phyloP scores from a whole-genome alignment of 306 rosid species.

The Medicago truncatula region MtrunA17r5.0-ANR NC_053044.1:25876001-25876500 shows the following conservation, averaged over 20 bases:
- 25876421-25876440: not conserved
- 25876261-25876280: not conserved
- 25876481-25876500: too few species aligned
- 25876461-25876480: not conserved
- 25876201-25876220: conserved; percentile 28
- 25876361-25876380: not conserved
- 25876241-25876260: conserved; percentile 6
- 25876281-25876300: not conserved
- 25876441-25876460: not conserved
- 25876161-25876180: not conserved
- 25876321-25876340: conserved; percentile 8
- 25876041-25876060: not conserved
- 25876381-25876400: not conserved
- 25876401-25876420: not conserved
- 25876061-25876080: not conserved
- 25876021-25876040: not conserved
- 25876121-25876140: not conserved
- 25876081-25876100: not conserved
- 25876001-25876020: not conserved
- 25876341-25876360: not conserved
- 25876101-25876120: not conserved
- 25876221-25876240: conserved; percentile 15
- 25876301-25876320: conserved; percentile 16
- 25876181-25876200: not conserved
- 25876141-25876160: not conserved